Percentiles rank a stretch among this genome's conserved stretches.
Conservation (phyloP, 176 grass and related monocot species). For the barley (Hordeum vulgare) region DNA sequence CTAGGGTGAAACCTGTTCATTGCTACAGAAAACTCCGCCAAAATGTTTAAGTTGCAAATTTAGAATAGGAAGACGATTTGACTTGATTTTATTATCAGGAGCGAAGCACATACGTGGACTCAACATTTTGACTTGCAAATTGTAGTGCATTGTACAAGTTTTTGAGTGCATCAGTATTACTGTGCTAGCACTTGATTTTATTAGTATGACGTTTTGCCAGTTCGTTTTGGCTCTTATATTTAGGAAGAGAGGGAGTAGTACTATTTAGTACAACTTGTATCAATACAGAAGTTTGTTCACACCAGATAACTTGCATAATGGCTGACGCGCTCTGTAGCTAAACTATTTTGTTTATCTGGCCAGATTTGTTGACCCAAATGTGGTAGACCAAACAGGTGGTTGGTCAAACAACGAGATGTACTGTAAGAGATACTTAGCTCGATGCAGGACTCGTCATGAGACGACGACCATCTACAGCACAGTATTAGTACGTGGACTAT, state of each 20-base stretch:
- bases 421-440: background rate
- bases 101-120: no score
- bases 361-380: slow-evolving; percentile 16
- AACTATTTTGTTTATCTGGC: background rate
- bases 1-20: background rate
- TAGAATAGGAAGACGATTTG: background rate
- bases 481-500: background rate
- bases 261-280: background rate
- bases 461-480: background rate
- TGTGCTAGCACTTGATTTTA: no score
- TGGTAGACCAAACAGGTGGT: slow-evolving; percentile 18
- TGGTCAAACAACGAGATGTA: slow-evolving; percentile 14
- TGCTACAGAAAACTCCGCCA: background rate
- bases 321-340: background rate
- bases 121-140: no score
- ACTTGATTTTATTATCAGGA: background rate
- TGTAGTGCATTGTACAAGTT: background rate
- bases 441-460: background rate
- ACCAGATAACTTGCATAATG: background rate
- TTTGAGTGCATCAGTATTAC: background rate
- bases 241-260: no score
- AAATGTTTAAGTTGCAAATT: background rate
- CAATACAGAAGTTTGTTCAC: background rate
- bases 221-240: no score
- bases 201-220: no score